Evolutionary conservation across 2,329 filamentous ascomycete genomes (phyloP).

Genomic region (Epichloe hybrida): DNA sequence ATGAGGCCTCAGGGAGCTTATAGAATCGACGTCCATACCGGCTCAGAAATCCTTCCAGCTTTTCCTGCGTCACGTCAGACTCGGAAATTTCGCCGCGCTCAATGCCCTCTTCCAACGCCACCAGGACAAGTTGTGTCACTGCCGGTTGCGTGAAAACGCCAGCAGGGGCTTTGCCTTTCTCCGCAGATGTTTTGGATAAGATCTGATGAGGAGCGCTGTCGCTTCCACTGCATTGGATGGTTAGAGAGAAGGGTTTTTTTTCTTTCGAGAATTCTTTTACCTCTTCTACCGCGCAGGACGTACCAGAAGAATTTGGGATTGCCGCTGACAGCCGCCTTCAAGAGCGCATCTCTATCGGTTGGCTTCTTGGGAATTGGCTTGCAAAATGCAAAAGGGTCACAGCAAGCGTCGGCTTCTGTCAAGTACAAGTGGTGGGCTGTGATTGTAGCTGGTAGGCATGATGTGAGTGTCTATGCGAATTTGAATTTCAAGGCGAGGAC

Average conservation of each 20-base stretch:
- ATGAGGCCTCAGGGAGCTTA: slow-evolving; percentile 17
- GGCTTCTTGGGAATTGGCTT: slow-evolving; percentile 66
- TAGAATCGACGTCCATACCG: slow-evolving; percentile 42
- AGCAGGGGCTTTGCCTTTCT: slow-evolving; percentile 46
- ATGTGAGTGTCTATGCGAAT: neutral
- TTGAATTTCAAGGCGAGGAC: neutral
- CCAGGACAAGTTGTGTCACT: slow-evolving; percentile 49
- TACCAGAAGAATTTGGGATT: slow-evolving; percentile 54
- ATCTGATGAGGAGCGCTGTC: slow-evolving; percentile 54
- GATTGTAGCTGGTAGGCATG: slow-evolving; percentile 38
- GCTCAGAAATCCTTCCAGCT: slow-evolving; percentile 41
- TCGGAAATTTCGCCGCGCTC: slow-evolving; percentile 36
- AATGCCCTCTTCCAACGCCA: slow-evolving; percentile 47
- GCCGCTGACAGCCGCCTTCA: slow-evolving; percentile 48
- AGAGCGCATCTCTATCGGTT: slow-evolving; percentile 56
- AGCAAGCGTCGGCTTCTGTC: slow-evolving; percentile 56
- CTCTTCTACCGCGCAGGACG: slow-evolving; percentile 7
- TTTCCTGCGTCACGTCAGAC: slow-evolving; percentile 38
- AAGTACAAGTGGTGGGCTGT: slow-evolving; percentile 79
- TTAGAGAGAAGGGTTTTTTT: too few species aligned
- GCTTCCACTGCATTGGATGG: slow-evolving; percentile 26
- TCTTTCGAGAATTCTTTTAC: neutral
- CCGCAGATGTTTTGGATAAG: slow-evolving; percentile 36
- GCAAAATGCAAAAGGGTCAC: slow-evolving; percentile 52
- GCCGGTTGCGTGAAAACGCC: slow-evolving; percentile 72